Conservation (phyloP, 768 basidiomycete species). For the Dentipellis sp. region DNA sequence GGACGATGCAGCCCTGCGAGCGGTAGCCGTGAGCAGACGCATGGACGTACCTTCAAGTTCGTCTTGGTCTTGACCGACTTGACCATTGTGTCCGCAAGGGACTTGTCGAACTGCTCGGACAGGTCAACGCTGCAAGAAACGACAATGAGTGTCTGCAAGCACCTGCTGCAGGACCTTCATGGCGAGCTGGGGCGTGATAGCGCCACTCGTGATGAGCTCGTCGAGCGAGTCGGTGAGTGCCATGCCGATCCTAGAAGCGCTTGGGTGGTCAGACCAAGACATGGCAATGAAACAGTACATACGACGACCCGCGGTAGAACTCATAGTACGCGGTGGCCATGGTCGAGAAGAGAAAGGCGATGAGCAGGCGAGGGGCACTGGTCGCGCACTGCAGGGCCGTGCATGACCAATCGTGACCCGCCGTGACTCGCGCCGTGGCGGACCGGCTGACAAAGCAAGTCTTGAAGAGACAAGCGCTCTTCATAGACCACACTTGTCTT, state of each 20-base stretch:
- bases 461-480: not conserved
- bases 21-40: not conserved
- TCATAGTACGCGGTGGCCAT: constrained; percentile 88
- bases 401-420: constrained; percentile 9
- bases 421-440: not conserved
- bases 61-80: constrained; percentile 95
- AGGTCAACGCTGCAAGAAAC: not conserved
- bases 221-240: constrained; percentile 97
- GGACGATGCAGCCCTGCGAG: not conserved
- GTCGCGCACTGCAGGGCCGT: not conserved
- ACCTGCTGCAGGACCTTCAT: constrained; percentile 99
- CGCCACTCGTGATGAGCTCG: constrained; percentile 93
- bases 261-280: not conserved
- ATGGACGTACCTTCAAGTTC: constrained; percentile 63
- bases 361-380: not conserved
- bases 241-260: constrained; percentile 74
- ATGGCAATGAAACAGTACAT: constrained; percentile 25
- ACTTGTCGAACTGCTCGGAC: constrained; percentile 80
- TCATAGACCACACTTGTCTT: not conserved
- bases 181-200: constrained; percentile 96
- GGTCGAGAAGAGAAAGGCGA: not conserved
- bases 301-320: constrained; percentile 90
- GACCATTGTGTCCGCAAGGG: constrained; percentile 84
- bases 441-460: no score
- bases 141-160: constrained; percentile 4